Conservation (phyloP, 768 basidiomycete genomes). For the Hygrophoropsis aurantiaca region DNA sequence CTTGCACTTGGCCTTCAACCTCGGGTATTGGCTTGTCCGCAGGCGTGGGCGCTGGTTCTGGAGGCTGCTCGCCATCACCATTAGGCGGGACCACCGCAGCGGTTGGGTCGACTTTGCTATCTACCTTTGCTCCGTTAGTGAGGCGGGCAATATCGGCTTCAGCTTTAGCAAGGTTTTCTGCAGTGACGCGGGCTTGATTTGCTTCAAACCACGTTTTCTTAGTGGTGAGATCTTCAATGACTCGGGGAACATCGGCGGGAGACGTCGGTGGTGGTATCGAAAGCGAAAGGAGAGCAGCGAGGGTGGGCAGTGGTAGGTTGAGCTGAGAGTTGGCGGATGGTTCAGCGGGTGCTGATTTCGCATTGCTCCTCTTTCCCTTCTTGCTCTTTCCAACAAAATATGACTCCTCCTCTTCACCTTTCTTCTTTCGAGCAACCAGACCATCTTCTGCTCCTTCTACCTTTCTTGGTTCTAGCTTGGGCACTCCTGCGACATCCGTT, state of each 20-base stretch:
- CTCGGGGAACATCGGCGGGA: slow-evolving; percentile 71
- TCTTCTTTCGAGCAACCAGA: slow-evolving; percentile 84
- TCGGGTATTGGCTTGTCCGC: slow-evolving; percentile 29
- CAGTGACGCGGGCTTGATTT: slow-evolving; percentile 80
- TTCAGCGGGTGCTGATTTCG: slow-evolving; percentile 39
- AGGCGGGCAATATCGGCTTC: slow-evolving; percentile 73
- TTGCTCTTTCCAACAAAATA: slow-evolving; percentile 77
- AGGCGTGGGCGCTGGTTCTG: slow-evolving; percentile 47
- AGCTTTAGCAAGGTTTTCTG: slow-evolving; percentile 78
- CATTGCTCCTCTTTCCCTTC: slow-evolving; percentile 58
- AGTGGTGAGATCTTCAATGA: slow-evolving; percentile 85
- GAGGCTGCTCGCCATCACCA: slow-evolving; percentile 38
- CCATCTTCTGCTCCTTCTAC: slow-evolving; percentile 73
- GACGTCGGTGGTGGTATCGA: slow-evolving; percentile 90
- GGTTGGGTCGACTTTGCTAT: slow-evolving; percentile 26
- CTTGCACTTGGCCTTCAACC: slow-evolving; percentile 35
- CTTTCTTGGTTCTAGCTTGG: slow-evolving; percentile 81
- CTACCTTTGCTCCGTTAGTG: slow-evolving; percentile 39
- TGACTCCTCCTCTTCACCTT: slow-evolving; percentile 79
- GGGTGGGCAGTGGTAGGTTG: slow-evolving; percentile 81
- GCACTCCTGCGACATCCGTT: slow-evolving; percentile 58
- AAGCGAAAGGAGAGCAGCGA: slow-evolving; percentile 82
- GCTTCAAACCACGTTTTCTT: slow-evolving; percentile 96
- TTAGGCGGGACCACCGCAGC: slow-evolving; percentile 35
- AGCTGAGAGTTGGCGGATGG: slow-evolving; percentile 42